Evolutionary conservation across 1,284 basidiomycete genomes (phyloP).

Genomic region (Volvariella volvacea): DNA sequence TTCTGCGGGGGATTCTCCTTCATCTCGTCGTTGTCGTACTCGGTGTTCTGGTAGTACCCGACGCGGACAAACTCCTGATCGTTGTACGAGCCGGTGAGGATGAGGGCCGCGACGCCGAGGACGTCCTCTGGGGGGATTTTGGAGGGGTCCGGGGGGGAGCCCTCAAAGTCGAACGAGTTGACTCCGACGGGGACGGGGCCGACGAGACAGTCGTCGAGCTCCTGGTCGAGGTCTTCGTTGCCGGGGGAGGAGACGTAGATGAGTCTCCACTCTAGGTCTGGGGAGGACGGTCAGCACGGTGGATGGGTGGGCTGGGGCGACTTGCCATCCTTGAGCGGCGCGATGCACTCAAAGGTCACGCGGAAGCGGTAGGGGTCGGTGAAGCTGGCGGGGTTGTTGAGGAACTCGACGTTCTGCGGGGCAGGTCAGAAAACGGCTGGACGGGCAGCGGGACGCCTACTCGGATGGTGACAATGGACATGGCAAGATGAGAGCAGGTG

Average conservation of each 20-base stretch:
- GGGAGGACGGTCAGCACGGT: neutral
- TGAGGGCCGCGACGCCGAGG: slow-evolving; percentile 86
- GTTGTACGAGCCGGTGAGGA: slow-evolving; percentile 84
- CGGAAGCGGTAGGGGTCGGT: slow-evolving; percentile 90
- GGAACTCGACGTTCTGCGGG: slow-evolving; percentile 77
- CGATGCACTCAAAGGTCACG: slow-evolving; percentile 98
- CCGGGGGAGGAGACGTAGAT: slow-evolving; percentile 96
- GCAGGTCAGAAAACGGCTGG: neutral
- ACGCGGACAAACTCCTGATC: slow-evolving; percentile 98
- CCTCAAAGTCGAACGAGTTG: slow-evolving; percentile 97
- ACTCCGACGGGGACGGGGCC: slow-evolving; percentile 93
- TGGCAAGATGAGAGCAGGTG: slow-evolving; percentile 16
- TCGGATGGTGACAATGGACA: slow-evolving; percentile 69
- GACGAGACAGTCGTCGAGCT: slow-evolving; percentile 92
- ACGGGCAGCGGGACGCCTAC: slow-evolving; percentile 24
- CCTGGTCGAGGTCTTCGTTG: slow-evolving; percentile 89
- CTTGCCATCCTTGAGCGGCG: slow-evolving; percentile 83
- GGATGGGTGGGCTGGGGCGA: slow-evolving; percentile 6
- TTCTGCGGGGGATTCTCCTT: slow-evolving; percentile 63
- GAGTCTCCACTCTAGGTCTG: slow-evolving; percentile 96
- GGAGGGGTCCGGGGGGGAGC: slow-evolving; percentile 59
- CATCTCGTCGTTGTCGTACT: slow-evolving; percentile 93
- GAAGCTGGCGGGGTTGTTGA: slow-evolving; percentile 92
- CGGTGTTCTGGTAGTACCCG: slow-evolving; percentile 99
- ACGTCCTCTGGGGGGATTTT: slow-evolving; percentile 82